Base-by-base conservation (phyloP, 2,329 filamentous ascomycete genomes). In the Fusarium nygamai region DNA sequence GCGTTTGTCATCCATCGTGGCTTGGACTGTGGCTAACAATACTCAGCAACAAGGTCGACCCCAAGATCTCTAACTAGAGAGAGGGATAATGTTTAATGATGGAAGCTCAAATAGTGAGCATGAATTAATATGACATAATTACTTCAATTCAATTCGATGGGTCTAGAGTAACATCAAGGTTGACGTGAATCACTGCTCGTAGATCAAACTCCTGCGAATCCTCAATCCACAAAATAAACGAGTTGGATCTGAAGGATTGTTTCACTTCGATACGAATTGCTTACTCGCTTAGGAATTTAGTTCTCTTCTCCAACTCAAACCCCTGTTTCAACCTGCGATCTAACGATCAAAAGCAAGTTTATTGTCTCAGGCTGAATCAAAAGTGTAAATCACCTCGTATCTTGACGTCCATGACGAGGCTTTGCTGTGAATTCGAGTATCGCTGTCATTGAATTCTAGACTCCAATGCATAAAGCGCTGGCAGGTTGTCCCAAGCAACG, bases 31-130 rank as follows among this genome's bases (percentile, higher is more conserved):
- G 56, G 48, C 69, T 72, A 24, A 76, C 47, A 12, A 53, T n/a
- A 8, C 33, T 50, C 24, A 78, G 76, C 22, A 70, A 46, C 53
- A 79, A 77, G 73, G 61, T 79, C 27, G 64, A 73, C 47, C 53
- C 71, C 31, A 84, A 84, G 78, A 74, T 78, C 68, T 84, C 82
- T 69, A 82, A 84, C 78, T 84, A 81, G 51, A 60, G 12, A 81
- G 48, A 60, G 12, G 29, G n/a, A 50, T 29, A 58, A 61, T 57
- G n/a, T 61, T 46, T 62, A 61, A 71, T 71, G 60, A 72, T 50
- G 62, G 36, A 64, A 33, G 58, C 69, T 61, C 61, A 46, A 27
- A 72, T 47, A 61, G 57, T 57, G 71, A 67, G 65, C 50, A 75
- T 71, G 72, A 75, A 75, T 67, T 70, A 69, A 74, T 74, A 74